Evolutionary conservation across 108 stramenopile genomes (phyloP), one percentile per base, ranked within the genome.

Genomic region (Parmales sp.): DNA sequence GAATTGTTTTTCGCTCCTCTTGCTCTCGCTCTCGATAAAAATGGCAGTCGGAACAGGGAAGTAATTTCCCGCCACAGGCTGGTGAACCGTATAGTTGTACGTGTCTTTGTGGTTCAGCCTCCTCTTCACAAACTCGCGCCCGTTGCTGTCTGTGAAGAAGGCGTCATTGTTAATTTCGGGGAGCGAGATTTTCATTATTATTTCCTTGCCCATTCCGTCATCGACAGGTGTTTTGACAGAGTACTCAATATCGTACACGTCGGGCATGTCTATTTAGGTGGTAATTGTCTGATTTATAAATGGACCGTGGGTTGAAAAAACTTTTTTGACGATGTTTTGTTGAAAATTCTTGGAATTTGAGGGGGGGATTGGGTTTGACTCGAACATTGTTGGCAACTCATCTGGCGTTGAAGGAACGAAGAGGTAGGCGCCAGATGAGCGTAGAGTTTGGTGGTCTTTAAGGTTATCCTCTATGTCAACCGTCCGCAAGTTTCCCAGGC

Each of bases 371-470:
- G 31, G 37, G 7, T 73, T 64, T 28, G 72, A 20, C 0, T 26
- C 41, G 28, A 46, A 41, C 20, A 8, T 45, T 18, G 19, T 60
- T 23, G 25, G 20, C 34, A 37, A 6, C 73, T 66, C 45, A 70
- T 75, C 38, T 19, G 69, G 69, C 25, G 75, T 67, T 70, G 80
- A 80, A 13, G 95, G 93, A 54, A 95, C 80, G 69, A 98, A 95
- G 20, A 98, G 90, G 73, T 98, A 98, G 1, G 97, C 97, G 26
- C 97, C 97, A 5, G 90, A 89, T n/a, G n/a, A n/a, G n/a, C n/a
- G n/a, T n/a, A n/a, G n/a, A n/a, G n/a, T n/a, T n/a, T n/a, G n/a
- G n/a, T n/a, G n/a, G n/a, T n/a, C n/a, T n/a, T n/a, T n/a, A n/a
- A n/a, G n/a, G n/a, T n/a, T n/a, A n/a, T n/a, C n/a, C n/a, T n/a